phyloP scores from a whole-genome alignment of 805 yeast species.

The Cyberlindnera euphorbiiphila region DNA sequence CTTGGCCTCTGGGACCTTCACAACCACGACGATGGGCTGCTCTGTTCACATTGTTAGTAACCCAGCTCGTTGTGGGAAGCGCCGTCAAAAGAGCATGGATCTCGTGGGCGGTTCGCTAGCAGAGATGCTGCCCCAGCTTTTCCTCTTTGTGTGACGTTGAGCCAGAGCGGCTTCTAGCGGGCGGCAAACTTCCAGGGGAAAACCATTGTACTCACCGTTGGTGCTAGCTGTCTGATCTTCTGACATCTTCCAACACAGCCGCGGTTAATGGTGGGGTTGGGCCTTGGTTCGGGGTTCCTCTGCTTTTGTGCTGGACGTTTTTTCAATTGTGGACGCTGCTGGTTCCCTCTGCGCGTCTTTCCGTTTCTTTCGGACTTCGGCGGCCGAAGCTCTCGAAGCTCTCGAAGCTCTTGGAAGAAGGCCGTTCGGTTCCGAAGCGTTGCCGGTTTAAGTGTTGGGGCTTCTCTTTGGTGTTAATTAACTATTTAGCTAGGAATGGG shows the following conservation, averaged over 20 bases:
- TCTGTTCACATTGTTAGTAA: neutral
- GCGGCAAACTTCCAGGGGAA: neutral
- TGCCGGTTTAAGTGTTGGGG: too few species aligned
- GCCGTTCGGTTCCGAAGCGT: too few species aligned
- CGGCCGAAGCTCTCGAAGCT: neutral
- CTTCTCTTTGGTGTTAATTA: too few species aligned
- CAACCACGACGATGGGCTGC: slow-evolving; percentile 12
- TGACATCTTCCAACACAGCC: slow-evolving; percentile 8
- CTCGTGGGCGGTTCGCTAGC: too few species aligned
- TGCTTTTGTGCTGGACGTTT: neutral
- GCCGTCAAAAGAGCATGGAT: neutral
- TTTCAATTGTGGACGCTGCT: neutral
- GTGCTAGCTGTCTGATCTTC: slow-evolving; percentile 4
- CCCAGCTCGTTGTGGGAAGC: neutral
- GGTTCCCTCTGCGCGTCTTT: neutral
- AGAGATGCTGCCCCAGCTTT: slow-evolving; percentile 3
- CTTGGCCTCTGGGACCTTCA: slow-evolving; percentile 14
- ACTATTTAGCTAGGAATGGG: too few species aligned
- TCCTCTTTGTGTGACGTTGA: too few species aligned
- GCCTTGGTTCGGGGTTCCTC: neutral
- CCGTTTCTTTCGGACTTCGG: neutral
- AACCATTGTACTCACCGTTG: slow-evolving; percentile 3
- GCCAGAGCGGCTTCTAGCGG: too few species aligned
- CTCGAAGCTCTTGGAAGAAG: too few species aligned
- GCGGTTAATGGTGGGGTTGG: too few species aligned